These are phyloP conservation scores for Vanrija sp. DNA, from an alignment of 1,284 basidiomycete genomes.

Conservation along the genomic window DNA sequence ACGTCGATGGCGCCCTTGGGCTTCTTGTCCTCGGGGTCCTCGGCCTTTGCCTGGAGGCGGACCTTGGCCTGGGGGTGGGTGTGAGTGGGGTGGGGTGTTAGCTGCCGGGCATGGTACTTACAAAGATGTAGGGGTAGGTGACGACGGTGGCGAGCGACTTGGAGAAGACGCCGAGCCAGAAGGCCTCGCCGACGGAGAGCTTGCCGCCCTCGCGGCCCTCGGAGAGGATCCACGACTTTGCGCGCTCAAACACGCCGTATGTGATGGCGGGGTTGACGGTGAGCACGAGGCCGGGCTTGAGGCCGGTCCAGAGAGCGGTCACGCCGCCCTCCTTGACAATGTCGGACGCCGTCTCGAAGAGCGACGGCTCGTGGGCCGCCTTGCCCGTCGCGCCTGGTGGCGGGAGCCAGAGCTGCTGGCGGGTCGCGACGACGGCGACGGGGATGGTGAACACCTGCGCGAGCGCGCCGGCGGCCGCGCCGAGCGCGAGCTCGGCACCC, in stretches of 20 bases:
- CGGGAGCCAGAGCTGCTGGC: slow-evolving; percentile 78
- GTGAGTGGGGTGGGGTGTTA: background rate
- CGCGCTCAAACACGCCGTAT: slow-evolving; percentile 90
- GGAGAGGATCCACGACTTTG: slow-evolving; percentile 57
- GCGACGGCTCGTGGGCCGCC: slow-evolving; percentile 32
- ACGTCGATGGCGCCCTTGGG: slow-evolving; percentile 48
- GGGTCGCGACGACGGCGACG: slow-evolving; percentile 93
- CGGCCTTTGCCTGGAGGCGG: slow-evolving; percentile 73
- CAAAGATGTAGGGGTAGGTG: slow-evolving; percentile 53
- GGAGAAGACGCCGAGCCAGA: slow-evolving; percentile 85
- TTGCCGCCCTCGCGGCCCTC: slow-evolving; percentile 46
- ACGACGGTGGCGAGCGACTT: slow-evolving; percentile 95
- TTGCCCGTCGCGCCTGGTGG: slow-evolving; percentile 15
- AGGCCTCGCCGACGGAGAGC: slow-evolving; percentile 65
- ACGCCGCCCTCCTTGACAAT: slow-evolving; percentile 91
- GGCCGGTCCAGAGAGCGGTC: slow-evolving; percentile 87
- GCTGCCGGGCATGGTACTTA: slow-evolving; percentile 2
- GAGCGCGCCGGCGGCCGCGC: slow-evolving; percentile 86
- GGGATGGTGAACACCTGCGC: slow-evolving; percentile 99
- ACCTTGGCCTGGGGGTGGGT: slow-evolving; percentile 71
- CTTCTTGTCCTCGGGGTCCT: slow-evolving; percentile 12
- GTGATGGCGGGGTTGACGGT: slow-evolving; percentile 98
- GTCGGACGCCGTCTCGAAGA: slow-evolving; percentile 69
- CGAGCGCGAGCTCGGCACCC: slow-evolving; percentile 76
- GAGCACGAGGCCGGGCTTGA: slow-evolving; percentile 87